phyloP scores from a whole-genome alignment of 225 moss, liverwort and hornwort species.

The Neckera pumila region DNA sequence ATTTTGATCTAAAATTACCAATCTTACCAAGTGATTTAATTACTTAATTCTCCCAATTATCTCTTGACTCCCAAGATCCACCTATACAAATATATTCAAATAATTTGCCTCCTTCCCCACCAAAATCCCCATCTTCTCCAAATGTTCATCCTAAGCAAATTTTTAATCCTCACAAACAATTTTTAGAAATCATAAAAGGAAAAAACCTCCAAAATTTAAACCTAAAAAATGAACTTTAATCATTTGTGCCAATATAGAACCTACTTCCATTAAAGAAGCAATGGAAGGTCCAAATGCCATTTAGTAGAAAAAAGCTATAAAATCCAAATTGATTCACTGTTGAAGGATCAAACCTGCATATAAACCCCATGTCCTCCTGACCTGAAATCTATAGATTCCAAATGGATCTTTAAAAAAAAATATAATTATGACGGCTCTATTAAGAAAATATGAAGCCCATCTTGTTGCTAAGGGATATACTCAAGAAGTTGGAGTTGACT shows the following conservation, averaged over 20 bases:
- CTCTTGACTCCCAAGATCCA: background rate
- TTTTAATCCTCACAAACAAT: background rate
- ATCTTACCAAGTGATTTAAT: background rate
- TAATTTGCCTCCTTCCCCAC: background rate
- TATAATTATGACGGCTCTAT: background rate
- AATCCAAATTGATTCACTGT: background rate
- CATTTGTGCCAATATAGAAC: background rate
- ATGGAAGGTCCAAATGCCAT: background rate
- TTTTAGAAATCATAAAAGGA: background rate
- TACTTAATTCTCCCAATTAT: background rate
- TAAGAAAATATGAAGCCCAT: background rate
- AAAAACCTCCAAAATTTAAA: background rate
- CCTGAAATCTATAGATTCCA: background rate
- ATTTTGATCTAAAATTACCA: background rate
- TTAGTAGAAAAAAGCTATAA: background rate
- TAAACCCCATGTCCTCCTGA: background rate
- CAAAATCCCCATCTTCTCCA: background rate
- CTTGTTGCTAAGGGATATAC: background rate
- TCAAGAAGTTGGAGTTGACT: background rate
- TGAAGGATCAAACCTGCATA: background rate
- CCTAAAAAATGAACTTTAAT: background rate
- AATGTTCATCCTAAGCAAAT: too few relatives aligned
- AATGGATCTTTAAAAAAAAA: background rate
- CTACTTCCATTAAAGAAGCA: background rate
- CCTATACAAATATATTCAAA: background rate